Evolutionary conservation across 176 grass and related monocot species (phyloP), one percentile per base, ranked within the genome.

Genomic region (Ensete ventricosum): DNA sequence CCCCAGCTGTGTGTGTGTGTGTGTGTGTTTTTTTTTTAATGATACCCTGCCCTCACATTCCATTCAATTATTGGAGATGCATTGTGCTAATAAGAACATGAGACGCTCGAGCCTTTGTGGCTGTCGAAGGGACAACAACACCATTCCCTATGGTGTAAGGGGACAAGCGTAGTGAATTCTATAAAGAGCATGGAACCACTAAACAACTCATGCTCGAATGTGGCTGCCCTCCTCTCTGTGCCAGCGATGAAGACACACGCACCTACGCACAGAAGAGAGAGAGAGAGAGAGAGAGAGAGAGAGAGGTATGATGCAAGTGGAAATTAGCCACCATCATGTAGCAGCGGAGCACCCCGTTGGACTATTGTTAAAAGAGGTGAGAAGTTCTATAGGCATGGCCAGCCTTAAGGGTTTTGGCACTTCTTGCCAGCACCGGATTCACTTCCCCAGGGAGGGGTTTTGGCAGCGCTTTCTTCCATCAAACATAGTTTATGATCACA

Each of bases 131-230:
- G 67, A 49, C 67, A 50, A 20, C 6, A 69, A 43, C 67, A 69
- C 43, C 43, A 16, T 50, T 69, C 50, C 43, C 67, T 50, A 50
- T 69, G n/a, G 34, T 8, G 10, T n/a, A 69, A 48, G 9, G 17
- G 12, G 67, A 69, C 67, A 50, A 69, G n/a, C n/a, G 67, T 20
- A 50, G 67, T 50, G 67, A 43, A 69, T 69, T 69, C 50, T 69
- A 69, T 50, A 69, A 49, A 49, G 43, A 9, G 13, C 67, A 69
- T n/a, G 67, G 67, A 69, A 17, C 67, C 29, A 48, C 43, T 25
- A 14, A 70, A 70, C 67, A 70, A 70, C 67, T 70, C 67, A 50
- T n/a, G 51, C 67, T 70, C 20, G 17, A 50, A 52, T 50, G 34
- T 70, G 64, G 64, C 64, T 67, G 26, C 24, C 67, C 67, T 70